Evolutionary conservation across 2,329 filamentous ascomycete genomes (phyloP).

Genomic region (Fusarium compactum): DNA sequence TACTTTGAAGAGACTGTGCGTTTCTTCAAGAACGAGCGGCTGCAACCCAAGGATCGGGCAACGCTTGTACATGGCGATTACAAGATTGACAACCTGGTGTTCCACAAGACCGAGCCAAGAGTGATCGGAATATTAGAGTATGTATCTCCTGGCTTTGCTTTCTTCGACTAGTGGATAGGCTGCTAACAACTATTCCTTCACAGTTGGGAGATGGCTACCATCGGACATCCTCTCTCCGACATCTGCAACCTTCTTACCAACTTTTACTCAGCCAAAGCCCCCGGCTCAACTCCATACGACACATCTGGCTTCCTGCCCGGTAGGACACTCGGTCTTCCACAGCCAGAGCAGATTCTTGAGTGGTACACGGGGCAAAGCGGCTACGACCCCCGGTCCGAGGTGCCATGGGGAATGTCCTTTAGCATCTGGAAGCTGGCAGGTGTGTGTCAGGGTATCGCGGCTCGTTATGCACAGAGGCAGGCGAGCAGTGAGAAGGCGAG

Average conservation of each 20-base stretch:
- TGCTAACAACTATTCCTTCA: conserved; percentile 16
- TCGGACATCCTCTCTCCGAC: conserved; percentile 95
- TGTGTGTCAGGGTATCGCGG: conserved; percentile 89
- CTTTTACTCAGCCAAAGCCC: conserved; percentile 54
- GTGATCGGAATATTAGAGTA: conserved; percentile 94
- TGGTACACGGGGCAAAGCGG: conserved; percentile 67
- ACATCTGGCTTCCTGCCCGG: conserved; percentile 70
- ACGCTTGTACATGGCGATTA: conserved; percentile 94
- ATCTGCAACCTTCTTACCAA: conserved; percentile 77
- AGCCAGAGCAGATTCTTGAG: conserved; percentile 55
- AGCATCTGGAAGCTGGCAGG: conserved; percentile 70
- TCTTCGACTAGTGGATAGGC: neutral
- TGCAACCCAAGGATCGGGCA: conserved; percentile 81
- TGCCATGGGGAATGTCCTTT: conserved; percentile 73
- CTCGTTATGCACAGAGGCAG: conserved; percentile 84
- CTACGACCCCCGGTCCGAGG: conserved; percentile 74
- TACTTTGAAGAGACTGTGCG: conserved; percentile 82
- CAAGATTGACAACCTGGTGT: conserved; percentile 93
- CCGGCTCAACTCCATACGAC: conserved; percentile 44
- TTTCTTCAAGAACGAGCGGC: conserved; percentile 78
- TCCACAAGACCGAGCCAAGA: conserved; percentile 86
- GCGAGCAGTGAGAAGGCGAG: conserved; percentile 88
- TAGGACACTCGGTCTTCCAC: conserved; percentile 72
- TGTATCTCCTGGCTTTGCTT: conserved; percentile 46
- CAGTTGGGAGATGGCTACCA: conserved; percentile 96